phyloP scores from a whole-genome alignment of 2,329 filamentous ascomycete genomes.

The Exserohilum rostratum region DNA sequence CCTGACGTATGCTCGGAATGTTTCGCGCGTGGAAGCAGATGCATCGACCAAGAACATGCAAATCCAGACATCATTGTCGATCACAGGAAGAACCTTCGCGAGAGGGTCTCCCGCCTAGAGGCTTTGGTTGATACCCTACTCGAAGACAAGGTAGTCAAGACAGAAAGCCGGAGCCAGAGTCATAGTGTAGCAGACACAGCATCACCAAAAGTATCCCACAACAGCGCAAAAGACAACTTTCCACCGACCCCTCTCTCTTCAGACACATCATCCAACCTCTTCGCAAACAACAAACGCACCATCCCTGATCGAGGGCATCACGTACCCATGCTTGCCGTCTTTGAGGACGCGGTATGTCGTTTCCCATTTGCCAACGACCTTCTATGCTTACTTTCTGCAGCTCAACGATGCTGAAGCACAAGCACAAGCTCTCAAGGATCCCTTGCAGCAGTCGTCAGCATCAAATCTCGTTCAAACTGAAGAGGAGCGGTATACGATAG shows the following conservation, averaged over 20 bases:
- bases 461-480: constrained; percentile 14
- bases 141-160: constrained; percentile 43
- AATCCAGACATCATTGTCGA: constrained; percentile 49
- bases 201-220: constrained; percentile 34
- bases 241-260: constrained; percentile 45
- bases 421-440: constrained; percentile 34
- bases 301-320: constrained; percentile 39
- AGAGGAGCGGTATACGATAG: constrained; percentile 38
- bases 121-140: constrained; percentile 49
- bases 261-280: constrained; percentile 32
- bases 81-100: constrained; percentile 52
- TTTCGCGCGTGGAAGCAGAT: constrained; percentile 52
- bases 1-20: constrained; percentile 54
- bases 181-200: constrained; percentile 33
- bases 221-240: constrained; percentile 33
- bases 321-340: constrained; percentile 47
- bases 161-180: constrained; percentile 31
- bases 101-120: constrained; percentile 51
- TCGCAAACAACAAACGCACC: constrained; percentile 31
- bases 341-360: constrained; percentile 47
- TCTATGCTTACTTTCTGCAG: constrained; percentile 28
- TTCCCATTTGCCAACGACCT: background rate
- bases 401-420: constrained; percentile 46
- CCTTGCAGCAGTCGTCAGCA: constrained; percentile 23
- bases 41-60: constrained; percentile 54